Base-by-base conservation (phyloP, 2,329 filamentous ascomycete genomes). In the Paecilomyces sp. region DNA sequence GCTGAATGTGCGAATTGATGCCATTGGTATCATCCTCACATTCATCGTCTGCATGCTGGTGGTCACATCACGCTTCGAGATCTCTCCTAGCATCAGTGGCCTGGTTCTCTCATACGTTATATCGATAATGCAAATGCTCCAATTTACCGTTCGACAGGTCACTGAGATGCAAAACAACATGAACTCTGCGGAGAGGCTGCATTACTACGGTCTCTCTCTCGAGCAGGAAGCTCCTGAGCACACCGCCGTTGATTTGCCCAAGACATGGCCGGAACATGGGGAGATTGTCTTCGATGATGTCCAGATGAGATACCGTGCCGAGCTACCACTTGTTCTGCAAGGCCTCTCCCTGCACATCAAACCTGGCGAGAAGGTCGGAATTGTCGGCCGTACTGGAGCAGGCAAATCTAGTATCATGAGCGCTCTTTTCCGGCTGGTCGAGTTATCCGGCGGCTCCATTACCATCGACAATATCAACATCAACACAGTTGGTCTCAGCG, bases 51-150 rank as follows among this genome's bases (percentile, higher is more conserved):
- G 91, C 56, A 92, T 97, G 61, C 80, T 99, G 18, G 92, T 97
- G 36, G 91, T 97, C 30, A 97, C 93, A 0, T 92, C 90, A 25
- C 88, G 92, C 62, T 81, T 87, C 41, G n/a, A n/a, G 5, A 47
- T 47, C 41, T 5, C 15, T 91, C 59, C 88, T 86, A 54, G 41
- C 13, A 47, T 47, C 41, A 47, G 41, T n/a, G 94, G 94, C 22
- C 80, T 97, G 47, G 92, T 97, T 0, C 82, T 99, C 24, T 94
- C 90, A 54, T 97, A 97, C 74, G 96, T 97, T 70, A 82, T 99
- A 18, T 85, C 88, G 13, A 96, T 97, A 68, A 92, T 96, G 18
- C 91, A 95, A 74, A 92, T 97, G 89, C 88, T 97, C 64, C 93
- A 97, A 71, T 97, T 97, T 74, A 93, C 91, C 0, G 91, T 97